phyloP scores from a whole-genome alignment of 2,329 filamentous ascomycete genomes.

The Curvularia eragrostidis region DNA sequence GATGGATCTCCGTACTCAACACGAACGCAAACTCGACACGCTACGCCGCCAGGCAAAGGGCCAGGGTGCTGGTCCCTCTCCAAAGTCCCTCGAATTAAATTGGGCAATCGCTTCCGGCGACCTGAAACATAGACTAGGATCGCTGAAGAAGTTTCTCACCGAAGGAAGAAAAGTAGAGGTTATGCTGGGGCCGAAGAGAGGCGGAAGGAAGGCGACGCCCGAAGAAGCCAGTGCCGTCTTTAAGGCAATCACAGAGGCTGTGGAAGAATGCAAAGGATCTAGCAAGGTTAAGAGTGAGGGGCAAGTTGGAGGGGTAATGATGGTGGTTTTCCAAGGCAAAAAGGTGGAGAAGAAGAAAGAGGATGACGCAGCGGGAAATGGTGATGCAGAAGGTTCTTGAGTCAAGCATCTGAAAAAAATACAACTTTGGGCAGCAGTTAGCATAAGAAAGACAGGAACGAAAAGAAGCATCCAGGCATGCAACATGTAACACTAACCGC shows the following conservation, averaged over 20 bases:
- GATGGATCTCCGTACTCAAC: slow-evolving; percentile 55
- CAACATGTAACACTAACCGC: slow-evolving; percentile 4
- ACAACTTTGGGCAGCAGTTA: not conserved
- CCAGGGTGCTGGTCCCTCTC: slow-evolving; percentile 33
- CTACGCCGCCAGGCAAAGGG: slow-evolving; percentile 52
- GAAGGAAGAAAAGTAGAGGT: slow-evolving; percentile 81
- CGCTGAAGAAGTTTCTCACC: slow-evolving; percentile 70
- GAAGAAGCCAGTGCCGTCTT: slow-evolving; percentile 67
- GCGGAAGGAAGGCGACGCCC: slow-evolving; percentile 63
- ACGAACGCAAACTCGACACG: slow-evolving; percentile 54
- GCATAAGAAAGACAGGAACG: too few relatives aligned
- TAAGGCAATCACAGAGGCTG: slow-evolving; percentile 55
- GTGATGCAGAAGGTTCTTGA: not conserved
- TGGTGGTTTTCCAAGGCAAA: slow-evolving; percentile 41
- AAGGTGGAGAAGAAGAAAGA: slow-evolving; percentile 26
- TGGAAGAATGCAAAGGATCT: slow-evolving; percentile 47
- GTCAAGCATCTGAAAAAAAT: not conserved
- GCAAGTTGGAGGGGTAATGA: slow-evolving; percentile 40
- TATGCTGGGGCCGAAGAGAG: slow-evolving; percentile 70
- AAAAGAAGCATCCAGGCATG: not conserved
- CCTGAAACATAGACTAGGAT: slow-evolving; percentile 61
- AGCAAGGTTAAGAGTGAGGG: slow-evolving; percentile 39
- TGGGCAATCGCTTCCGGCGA: slow-evolving; percentile 85
- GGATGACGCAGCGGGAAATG: not conserved
- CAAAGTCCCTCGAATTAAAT: slow-evolving; percentile 86